Evolutionary conservation across 164 flowering plant species (phyloP).

Genomic region (Annona cherimola): DNA sequence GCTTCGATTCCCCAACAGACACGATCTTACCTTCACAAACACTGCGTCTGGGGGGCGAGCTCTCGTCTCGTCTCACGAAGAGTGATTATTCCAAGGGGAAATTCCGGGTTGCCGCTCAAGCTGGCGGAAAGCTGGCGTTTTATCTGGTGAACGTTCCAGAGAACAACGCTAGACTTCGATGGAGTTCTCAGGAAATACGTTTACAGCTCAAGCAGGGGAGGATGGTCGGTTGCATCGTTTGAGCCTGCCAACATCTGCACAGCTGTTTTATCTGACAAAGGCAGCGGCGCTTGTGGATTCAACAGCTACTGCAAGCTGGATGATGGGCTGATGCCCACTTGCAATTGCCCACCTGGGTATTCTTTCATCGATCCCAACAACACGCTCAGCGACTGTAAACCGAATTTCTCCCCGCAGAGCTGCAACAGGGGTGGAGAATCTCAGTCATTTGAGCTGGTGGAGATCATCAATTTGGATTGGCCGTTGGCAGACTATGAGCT

Average conservation of each 20-base stretch:
- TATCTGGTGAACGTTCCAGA: neutral
- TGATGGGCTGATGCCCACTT: conserved; percentile 15
- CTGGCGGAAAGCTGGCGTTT: neutral
- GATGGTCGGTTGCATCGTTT: neutral
- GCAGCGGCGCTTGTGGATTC: conserved; percentile 31
- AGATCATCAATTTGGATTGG: conserved; percentile 33
- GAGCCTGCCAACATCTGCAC: neutral
- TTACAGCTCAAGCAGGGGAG: neutral
- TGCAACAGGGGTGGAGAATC: conserved; percentile 13
- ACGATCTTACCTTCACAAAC: conserved; percentile 4
- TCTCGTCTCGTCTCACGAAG: neutral
- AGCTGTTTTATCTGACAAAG: neutral
- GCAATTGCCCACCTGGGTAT: conserved; percentile 37
- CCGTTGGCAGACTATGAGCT: conserved; percentile 27
- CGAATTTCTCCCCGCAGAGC: conserved; percentile 17
- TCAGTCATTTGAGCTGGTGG: neutral
- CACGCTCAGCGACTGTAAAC: conserved; percentile 37
- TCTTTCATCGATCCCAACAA: conserved; percentile 30
- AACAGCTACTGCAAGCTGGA: conserved; percentile 32
- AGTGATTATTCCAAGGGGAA: neutral
- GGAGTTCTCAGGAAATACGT: conserved; percentile 5
- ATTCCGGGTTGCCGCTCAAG: neutral
- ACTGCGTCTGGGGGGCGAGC: neutral
- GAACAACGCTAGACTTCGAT: conserved; percentile 4
- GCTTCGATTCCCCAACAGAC: conserved; percentile 7